These are phyloP conservation scores for Podospora tetraspora DNA, from an alignment of 495 filamentous ascomycete genomes.

Conservation along the genomic window DNA sequence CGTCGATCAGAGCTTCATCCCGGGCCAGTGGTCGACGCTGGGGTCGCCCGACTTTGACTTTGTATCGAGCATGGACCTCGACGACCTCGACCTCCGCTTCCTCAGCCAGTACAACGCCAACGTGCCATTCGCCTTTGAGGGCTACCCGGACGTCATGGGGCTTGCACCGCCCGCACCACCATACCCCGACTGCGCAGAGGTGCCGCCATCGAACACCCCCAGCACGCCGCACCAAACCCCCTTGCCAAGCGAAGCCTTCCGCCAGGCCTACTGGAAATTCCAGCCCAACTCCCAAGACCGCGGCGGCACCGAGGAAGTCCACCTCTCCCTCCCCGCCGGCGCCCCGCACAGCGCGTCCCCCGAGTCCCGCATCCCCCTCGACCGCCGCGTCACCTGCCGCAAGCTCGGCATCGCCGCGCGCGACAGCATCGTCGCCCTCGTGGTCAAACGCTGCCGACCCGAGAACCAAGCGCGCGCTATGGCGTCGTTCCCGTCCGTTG, in stretches of 20 bases:
- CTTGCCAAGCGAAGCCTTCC: slow-evolving; percentile 2
- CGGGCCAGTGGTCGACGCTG: slow-evolving; percentile 12
- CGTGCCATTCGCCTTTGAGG: slow-evolving; percentile 6
- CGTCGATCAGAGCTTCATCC: slow-evolving; percentile 1
- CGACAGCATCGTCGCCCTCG: slow-evolving; percentile 12
- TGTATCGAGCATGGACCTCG: slow-evolving; percentile 2
- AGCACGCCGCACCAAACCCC: neutral
- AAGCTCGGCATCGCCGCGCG: slow-evolving; percentile 2
- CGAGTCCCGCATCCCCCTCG: neutral
- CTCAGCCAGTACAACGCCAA: slow-evolving; percentile 10
- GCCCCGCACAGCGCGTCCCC: neutral
- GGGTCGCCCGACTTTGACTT: neutral
- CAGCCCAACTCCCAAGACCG: slow-evolving; percentile 9
- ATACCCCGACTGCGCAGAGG: neutral
- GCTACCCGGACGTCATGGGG: neutral
- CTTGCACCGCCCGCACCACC: neutral
- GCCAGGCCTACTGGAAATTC: slow-evolving; percentile 12
- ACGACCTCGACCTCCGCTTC: slow-evolving; percentile 13
- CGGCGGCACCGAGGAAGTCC: slow-evolving; percentile 9
- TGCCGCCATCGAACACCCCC: neutral
- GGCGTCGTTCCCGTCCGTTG: slow-evolving; percentile 13
- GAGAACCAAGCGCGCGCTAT: slow-evolving; percentile 8
- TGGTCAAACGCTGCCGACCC: slow-evolving; percentile 7
- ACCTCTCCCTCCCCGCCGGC: slow-evolving; percentile 10
- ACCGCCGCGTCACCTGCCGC: slow-evolving; percentile 3